phyloP scores from a whole-genome alignment of 108 stramenopile species.

The Skeletonema potamos region DNA sequence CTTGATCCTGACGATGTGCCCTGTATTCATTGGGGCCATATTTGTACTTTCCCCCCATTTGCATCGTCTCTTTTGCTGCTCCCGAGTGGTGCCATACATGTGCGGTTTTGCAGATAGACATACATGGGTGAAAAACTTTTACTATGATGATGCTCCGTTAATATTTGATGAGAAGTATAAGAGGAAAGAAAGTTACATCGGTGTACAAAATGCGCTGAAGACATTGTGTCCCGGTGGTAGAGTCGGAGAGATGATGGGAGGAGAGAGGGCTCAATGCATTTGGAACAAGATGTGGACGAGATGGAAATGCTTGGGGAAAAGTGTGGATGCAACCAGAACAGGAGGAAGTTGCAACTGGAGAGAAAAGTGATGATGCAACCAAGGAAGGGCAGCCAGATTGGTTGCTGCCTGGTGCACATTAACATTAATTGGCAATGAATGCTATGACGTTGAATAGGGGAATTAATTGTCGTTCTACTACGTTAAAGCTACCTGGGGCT shows the following conservation, averaged over 20 bases:
- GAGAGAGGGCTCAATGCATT: constrained; percentile 13
- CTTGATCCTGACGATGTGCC: background rate
- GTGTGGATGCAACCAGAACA: constrained; percentile 72
- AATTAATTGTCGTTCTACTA: no score
- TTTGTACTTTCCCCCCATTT: background rate
- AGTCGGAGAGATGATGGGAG: constrained; percentile 51
- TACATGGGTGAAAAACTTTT: constrained; percentile 89
- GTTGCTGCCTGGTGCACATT: constrained; percentile 18
- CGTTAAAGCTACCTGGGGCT: no score
- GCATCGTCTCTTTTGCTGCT: background rate
- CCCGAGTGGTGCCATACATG: background rate
- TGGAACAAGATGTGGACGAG: constrained; percentile 53
- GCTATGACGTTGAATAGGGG: no score
- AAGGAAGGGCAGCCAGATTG: constrained; percentile 49
- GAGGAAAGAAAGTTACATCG: constrained; percentile 66
- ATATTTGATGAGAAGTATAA: constrained; percentile 79
- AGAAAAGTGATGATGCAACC: constrained; percentile 11
- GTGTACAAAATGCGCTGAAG: constrained; percentile 64
- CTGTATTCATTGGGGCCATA: background rate
- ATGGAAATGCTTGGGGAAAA: constrained; percentile 77
- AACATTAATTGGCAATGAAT: no score
- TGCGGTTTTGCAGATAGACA: no score
- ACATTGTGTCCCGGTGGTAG: constrained; percentile 61
- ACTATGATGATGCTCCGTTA: constrained; percentile 77
- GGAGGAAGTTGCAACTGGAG: constrained; percentile 12